phyloP scores from a whole-genome alignment of 306 rosid genomes.

The Benincasa hispida region DNA sequence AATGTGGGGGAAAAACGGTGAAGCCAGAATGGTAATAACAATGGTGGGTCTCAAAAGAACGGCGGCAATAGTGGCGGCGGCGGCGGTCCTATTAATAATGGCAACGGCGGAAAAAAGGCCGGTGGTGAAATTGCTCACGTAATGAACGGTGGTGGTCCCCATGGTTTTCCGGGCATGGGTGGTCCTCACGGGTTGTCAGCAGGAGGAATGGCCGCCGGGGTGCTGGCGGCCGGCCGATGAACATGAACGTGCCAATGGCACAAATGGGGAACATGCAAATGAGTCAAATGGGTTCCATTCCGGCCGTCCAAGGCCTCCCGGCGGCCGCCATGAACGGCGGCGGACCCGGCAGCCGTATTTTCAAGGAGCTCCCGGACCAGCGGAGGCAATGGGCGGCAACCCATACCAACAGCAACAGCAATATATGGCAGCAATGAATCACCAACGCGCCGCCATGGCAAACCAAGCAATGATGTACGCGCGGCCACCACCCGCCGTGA shows the following conservation, averaged over 20 bases:
- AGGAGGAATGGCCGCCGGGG: not conserved
- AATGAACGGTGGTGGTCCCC: slow-evolving; percentile 14
- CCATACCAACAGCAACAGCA: slow-evolving; percentile 48
- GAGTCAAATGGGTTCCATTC: slow-evolving; percentile 38
- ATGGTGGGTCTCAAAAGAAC: slow-evolving; percentile 14
- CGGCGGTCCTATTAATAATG: slow-evolving; percentile 15
- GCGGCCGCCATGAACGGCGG: slow-evolving; percentile 28
- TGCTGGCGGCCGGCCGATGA: slow-evolving; percentile 6
- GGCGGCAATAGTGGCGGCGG: slow-evolving; percentile 14
- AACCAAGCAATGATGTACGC: slow-evolving; percentile 75
- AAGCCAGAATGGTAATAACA: slow-evolving; percentile 8
- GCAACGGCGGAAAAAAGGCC: slow-evolving; percentile 27
- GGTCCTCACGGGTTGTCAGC: slow-evolving; percentile 35
- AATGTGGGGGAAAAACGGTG: slow-evolving; percentile 25
- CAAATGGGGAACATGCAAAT: slow-evolving; percentile 33
- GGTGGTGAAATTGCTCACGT: slow-evolving; percentile 28
- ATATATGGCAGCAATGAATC: slow-evolving; percentile 56
- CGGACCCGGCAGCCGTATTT: slow-evolving; percentile 13
- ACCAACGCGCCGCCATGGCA: slow-evolving; percentile 45
- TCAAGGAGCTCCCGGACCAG: slow-evolving; percentile 43
- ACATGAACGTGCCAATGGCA: slow-evolving; percentile 29
- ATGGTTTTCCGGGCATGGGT: slow-evolving; percentile 23
- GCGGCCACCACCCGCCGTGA: slow-evolving; percentile 31
- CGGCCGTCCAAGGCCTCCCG: slow-evolving; percentile 69
- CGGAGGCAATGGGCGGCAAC: slow-evolving; percentile 41